Percentiles rank a stretch among this genome's conserved stretches.
Conservation (phyloP, 2,329 filamentous ascomycete species). For the Elsinoe ampelina region DNA sequence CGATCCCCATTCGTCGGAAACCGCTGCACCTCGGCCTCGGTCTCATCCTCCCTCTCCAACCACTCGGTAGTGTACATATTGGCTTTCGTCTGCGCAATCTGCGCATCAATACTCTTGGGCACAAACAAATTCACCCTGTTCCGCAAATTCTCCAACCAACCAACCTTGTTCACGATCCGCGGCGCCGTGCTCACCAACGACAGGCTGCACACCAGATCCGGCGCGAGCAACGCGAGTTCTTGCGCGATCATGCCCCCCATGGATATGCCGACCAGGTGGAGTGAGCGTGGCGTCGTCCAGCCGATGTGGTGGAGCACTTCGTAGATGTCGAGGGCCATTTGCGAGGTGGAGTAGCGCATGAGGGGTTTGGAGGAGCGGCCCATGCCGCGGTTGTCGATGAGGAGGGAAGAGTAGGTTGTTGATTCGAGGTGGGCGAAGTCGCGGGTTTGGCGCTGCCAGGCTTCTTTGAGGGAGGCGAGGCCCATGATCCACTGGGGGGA, state of each 20-base stretch:
- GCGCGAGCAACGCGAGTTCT: conserved; percentile 52
- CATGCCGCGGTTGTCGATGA: conserved; percentile 79
- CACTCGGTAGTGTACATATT: conserved; percentile 59
- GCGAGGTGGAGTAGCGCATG: conserved; percentile 67
- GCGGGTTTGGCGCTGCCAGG: conserved; percentile 76
- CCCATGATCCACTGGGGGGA: conserved; percentile 65
- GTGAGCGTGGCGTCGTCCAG: conserved; percentile 50
- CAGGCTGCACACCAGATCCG: conserved; percentile 40
- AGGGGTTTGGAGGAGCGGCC: conserved; percentile 70
- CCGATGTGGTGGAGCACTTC: conserved; percentile 61
- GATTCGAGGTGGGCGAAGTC: conserved; percentile 67
- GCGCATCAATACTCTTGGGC: conserved; percentile 60
- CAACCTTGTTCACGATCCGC: conserved; percentile 37
- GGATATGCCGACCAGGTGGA: conserved; percentile 68
- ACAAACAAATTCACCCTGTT: conserved; percentile 50
- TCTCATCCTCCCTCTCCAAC: conserved; percentile 52
- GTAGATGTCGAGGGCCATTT: conserved; percentile 72
- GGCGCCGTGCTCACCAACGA: conserved; percentile 43
- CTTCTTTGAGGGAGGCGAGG: conserved; percentile 56
- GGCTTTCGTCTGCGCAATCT: conserved; percentile 54
- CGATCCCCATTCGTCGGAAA: conserved; percentile 75
- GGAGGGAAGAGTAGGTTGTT: conserved; percentile 60
- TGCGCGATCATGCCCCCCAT: conserved; percentile 92
- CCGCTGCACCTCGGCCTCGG: conserved; percentile 32
- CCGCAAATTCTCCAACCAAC: conserved; percentile 54